Percentiles rank a stretch among this genome's conserved stretches.
Conservation (phyloP, 78 protist species). For the Speleostelium caveatum region DNA sequence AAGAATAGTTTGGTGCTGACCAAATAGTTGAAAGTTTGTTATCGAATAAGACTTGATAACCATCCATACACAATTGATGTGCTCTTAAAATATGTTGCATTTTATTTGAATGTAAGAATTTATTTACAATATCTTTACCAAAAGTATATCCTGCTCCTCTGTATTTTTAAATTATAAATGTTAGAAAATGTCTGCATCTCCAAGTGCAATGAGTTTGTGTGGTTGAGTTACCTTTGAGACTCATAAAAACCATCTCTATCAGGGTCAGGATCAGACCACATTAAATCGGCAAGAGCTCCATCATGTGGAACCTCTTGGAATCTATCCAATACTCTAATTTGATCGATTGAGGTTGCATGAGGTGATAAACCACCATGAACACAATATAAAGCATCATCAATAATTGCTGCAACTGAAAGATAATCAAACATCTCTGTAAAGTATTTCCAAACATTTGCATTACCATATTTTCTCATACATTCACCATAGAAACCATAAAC, state of each 20-base stretch:
- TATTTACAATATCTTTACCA: slow-evolving; percentile 89
- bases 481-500: slow-evolving; percentile 97
- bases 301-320: slow-evolving; percentile 95
- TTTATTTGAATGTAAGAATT: slow-evolving; percentile 90
- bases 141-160: slow-evolving; percentile 97
- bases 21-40: slow-evolving; percentile 94
- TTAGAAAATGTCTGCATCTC: neutral
- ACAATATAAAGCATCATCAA: slow-evolving; percentile 86
- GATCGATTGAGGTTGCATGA: slow-evolving; percentile 86
- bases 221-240: too few relatives aligned
- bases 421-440: slow-evolving; percentile 95
- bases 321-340: slow-evolving; percentile 89
- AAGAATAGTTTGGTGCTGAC: slow-evolving; percentile 99
- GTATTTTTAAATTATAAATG: too few relatives aligned
- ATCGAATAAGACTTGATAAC: slow-evolving; percentile 90
- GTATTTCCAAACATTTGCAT: slow-evolving; percentile 93
- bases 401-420: slow-evolving; percentile 92
- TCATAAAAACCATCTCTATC: slow-evolving; percentile 77
- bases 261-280: slow-evolving; percentile 85
- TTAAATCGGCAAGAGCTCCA: slow-evolving; percentile 84
- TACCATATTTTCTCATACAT: slow-evolving; percentile 95
- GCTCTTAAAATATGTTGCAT: slow-evolving; percentile 92
- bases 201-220: neutral
- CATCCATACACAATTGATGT: slow-evolving; percentile 98
- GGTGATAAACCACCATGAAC: slow-evolving; percentile 92